phyloP scores from a whole-genome alignment of 768 basidiomycete genomes.

The Mycena chlorophos region DNA sequence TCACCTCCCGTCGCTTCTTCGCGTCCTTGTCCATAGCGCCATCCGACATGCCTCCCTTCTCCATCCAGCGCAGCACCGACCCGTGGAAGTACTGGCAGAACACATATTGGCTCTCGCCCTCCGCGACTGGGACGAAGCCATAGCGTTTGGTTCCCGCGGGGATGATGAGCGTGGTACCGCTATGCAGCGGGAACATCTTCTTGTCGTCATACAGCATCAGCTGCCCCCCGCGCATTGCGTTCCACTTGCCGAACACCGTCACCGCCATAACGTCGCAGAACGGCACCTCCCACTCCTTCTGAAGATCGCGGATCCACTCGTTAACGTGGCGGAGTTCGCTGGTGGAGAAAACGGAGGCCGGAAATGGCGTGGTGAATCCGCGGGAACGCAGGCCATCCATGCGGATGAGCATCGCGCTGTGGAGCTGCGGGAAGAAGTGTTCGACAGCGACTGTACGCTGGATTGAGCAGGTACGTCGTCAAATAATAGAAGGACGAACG shows the following conservation, averaged over 20 bases:
- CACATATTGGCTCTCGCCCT: background rate
- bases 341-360: background rate
- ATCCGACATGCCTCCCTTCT: too few species aligned
- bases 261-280: background rate
- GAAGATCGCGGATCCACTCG: background rate
- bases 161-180: background rate
- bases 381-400: background rate
- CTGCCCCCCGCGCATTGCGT: background rate
- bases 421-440: background rate
- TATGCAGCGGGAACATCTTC: background rate
- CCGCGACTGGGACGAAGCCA: background rate
- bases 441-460: background rate
- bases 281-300: background rate
- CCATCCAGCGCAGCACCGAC: background rate
- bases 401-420: background rate
- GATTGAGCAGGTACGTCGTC: background rate
- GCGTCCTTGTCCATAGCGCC: too few species aligned
- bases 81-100: background rate
- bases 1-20: too few species aligned
- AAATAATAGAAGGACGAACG: background rate
- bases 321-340: background rate
- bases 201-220: background rate
- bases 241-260: background rate
- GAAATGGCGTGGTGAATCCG: background rate
- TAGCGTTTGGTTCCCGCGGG: background rate